These are phyloP conservation scores for Capronia epimyces DNA, from an alignment of 2,329 filamentous ascomycete genomes.

Conservation along the genomic window DNA sequence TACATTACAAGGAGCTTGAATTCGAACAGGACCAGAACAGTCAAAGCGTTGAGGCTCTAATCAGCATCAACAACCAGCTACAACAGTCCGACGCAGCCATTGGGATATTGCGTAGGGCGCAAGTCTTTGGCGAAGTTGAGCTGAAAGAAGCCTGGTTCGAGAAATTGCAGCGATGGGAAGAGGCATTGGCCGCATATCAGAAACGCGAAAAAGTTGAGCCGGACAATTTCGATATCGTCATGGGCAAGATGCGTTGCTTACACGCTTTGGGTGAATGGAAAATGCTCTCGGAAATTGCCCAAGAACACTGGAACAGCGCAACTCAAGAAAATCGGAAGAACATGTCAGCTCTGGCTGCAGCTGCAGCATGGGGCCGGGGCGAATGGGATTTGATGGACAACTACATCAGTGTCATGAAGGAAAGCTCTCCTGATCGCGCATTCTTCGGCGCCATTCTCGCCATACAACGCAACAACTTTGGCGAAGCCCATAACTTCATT, in stretches of 20 bases:
- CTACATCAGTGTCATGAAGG: slow-evolving; percentile 92
- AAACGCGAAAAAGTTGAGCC: slow-evolving; percentile 71
- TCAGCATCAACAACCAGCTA: slow-evolving; percentile 98
- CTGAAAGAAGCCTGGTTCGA: slow-evolving; percentile 98
- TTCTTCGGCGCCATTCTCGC: slow-evolving; percentile 97
- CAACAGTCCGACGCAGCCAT: slow-evolving; percentile 98
- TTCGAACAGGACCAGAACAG: slow-evolving; percentile 97
- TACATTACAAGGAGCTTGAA: slow-evolving; percentile 98
- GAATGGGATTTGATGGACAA: slow-evolving; percentile 99
- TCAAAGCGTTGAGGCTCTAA: slow-evolving; percentile 89
- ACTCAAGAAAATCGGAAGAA: slow-evolving; percentile 78
- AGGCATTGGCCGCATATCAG: slow-evolving; percentile 86
- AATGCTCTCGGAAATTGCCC: slow-evolving; percentile 76
- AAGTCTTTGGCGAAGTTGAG: slow-evolving; percentile 92
- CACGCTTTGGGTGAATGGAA: slow-evolving; percentile 98
- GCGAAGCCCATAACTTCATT: slow-evolving; percentile 81
- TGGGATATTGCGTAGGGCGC: slow-evolving; percentile 91
- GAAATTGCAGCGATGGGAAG: slow-evolving; percentile 96
- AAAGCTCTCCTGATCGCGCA: slow-evolving; percentile 84
- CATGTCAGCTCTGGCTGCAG: slow-evolving; percentile 89
- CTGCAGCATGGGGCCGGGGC: slow-evolving; percentile 89
- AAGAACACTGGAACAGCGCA: slow-evolving; percentile 90
- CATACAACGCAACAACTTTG: slow-evolving; percentile 91
- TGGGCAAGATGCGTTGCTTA: slow-evolving; percentile 99
- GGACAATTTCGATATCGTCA: slow-evolving; percentile 86